phyloP scores from a whole-genome alignment of 2,329 filamentous ascomycete species.

The Fusarium odoratissimum region DNA sequence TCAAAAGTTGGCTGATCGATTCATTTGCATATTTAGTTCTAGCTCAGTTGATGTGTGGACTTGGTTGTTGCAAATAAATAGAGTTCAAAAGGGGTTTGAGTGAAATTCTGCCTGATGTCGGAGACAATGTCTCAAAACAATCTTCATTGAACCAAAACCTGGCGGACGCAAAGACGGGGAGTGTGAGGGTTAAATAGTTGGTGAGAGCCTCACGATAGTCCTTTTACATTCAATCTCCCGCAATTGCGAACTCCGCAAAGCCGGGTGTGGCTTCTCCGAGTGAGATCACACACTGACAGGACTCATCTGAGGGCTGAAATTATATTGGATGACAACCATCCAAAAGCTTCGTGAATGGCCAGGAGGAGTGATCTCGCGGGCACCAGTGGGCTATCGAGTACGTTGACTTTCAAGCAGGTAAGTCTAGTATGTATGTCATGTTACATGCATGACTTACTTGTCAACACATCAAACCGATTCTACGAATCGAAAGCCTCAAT shows the following conservation, averaged over 20 bases:
- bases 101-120: not conserved
- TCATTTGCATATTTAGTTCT: slow-evolving; percentile 30
- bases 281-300: slow-evolving; percentile 9
- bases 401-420: not conserved
- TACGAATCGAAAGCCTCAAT: slow-evolving; percentile 16
- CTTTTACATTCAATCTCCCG: not conserved
- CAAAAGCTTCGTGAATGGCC: slow-evolving; percentile 15
- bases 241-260: slow-evolving; percentile 37
- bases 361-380: not conserved
- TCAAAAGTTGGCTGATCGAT: slow-evolving; percentile 24
- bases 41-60: not conserved
- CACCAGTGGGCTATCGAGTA: not conserved
- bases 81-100: not conserved
- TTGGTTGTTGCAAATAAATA: not conserved
- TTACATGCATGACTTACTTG: slow-evolving; percentile 33
- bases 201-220: not conserved
- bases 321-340: not conserved
- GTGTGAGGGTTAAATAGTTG: slow-evolving; percentile 20
- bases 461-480: slow-evolving; percentile 2
- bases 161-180: not conserved
- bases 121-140: not conserved
- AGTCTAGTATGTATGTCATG: slow-evolving; percentile 30
- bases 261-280: slow-evolving; percentile 7
- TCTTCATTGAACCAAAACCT: too few relatives aligned
- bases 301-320: not conserved